Percentiles rank a stretch among this genome's conserved stretches.
Evolutionary conservation across 2,329 filamentous ascomycete genomes (phyloP).

Genomic region (Aspergillus fumigatus): DNA sequence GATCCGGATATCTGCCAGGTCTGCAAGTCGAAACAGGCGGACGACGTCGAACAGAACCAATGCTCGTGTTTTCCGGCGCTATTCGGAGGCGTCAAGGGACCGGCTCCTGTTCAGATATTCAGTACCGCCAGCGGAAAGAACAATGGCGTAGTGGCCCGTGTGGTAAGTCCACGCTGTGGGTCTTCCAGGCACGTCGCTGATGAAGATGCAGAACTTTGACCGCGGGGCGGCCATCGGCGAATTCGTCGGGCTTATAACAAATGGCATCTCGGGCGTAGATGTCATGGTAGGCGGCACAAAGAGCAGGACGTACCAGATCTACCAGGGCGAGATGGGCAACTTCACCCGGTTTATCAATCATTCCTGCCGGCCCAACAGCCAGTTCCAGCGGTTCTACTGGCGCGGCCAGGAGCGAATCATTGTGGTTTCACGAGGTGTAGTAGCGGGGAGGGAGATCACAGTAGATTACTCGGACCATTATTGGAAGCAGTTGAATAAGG

Average conservation of each 20-base stretch:
- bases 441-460: constrained; percentile 52
- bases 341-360: constrained; percentile 58
- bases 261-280: constrained; percentile 49
- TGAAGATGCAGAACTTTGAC: constrained; percentile 43
- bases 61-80: constrained; percentile 53
- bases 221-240: constrained; percentile 52
- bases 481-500: constrained; percentile 53
- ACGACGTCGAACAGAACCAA: constrained; percentile 45
- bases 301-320: constrained; percentile 50
- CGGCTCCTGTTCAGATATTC: constrained; percentile 49
- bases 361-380: constrained; percentile 54
- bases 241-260: constrained; percentile 53
- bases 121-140: constrained; percentile 51
- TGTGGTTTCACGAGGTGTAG: constrained; percentile 52
- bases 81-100: constrained; percentile 43
- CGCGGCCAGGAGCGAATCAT: constrained; percentile 52
- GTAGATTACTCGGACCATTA: constrained; percentile 58
- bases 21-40: constrained; percentile 49
- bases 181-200: background rate
- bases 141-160: constrained; percentile 45
- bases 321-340: constrained; percentile 52
- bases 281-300: constrained; percentile 49
- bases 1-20: constrained; percentile 39
- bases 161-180: constrained; percentile 8
- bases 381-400: constrained; percentile 56